A percentile compares a stretch with the other conserved stretches of the same genome.
Conservation (phyloP, 441 rosid species). For the Brassica balearica region DNA sequence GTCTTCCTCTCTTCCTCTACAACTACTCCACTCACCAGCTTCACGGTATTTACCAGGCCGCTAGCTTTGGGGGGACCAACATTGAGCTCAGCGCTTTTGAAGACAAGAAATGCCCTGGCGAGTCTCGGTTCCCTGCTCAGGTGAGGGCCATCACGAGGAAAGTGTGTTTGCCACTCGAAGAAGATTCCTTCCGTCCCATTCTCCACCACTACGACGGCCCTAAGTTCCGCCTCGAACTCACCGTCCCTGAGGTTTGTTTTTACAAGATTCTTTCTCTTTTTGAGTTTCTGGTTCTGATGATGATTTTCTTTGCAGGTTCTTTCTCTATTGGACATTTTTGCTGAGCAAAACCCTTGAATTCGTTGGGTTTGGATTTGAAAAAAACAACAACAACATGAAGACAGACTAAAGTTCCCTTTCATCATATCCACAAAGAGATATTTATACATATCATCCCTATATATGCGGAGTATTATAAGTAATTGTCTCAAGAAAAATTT, state of each 20-base stretch:
- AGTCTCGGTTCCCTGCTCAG: slow-evolving; percentile 99
- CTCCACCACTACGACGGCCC: slow-evolving; percentile 99
- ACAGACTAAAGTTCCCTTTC: slow-evolving; percentile 15
- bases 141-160: slow-evolving; percentile 86
- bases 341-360: slow-evolving; percentile 52
- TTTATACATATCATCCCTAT: not conserved
- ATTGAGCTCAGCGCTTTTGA: slow-evolving; percentile 93
- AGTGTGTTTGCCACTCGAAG: slow-evolving; percentile 86
- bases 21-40: slow-evolving; percentile 99
- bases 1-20: slow-evolving; percentile 95
- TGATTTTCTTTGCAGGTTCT: slow-evolving; percentile 60
- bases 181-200: slow-evolving; percentile 96
- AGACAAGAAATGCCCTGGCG: slow-evolving; percentile 93
- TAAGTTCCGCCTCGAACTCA: slow-evolving; percentile 94
- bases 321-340: slow-evolving; percentile 87
- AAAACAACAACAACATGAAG: not conserved
- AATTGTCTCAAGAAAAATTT: slow-evolving; percentile 19
- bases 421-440: not conserved
- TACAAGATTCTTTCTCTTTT: slow-evolving; percentile 16
- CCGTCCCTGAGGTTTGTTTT: slow-evolving; percentile 73
- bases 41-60: slow-evolving; percentile 96
- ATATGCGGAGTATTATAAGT: not conserved
- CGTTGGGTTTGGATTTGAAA: not conserved
- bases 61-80: slow-evolving; percentile 94
- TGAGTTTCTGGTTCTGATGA: not conserved